Evolutionary conservation across 2,329 filamentous ascomycete species (phyloP).

Genomic region (Xylaria sp.): DNA sequence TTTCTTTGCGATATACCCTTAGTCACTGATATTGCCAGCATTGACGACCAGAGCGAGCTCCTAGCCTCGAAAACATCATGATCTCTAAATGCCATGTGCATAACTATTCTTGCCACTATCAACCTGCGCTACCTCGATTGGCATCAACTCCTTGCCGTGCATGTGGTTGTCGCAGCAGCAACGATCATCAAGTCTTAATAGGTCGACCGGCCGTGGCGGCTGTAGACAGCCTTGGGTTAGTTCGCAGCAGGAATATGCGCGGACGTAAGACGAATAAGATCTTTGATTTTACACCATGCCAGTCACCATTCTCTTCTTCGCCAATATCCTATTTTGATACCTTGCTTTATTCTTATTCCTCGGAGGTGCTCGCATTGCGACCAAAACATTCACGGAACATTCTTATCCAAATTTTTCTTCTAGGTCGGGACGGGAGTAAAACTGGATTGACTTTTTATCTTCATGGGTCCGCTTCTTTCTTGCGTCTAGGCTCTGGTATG

Average conservation of each 20-base stretch:
- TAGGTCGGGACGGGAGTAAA: constrained; percentile 23
- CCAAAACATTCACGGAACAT: constrained; percentile 31
- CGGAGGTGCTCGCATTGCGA: constrained; percentile 5
- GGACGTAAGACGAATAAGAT: background rate
- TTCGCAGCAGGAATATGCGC: constrained; percentile 8
- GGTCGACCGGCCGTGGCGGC: constrained; percentile 1
- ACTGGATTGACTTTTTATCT: constrained; percentile 29
- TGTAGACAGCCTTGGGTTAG: constrained; percentile 5
- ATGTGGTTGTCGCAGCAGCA: background rate
- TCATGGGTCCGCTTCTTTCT: constrained; percentile 18
- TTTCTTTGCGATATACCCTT: constrained; percentile 39
- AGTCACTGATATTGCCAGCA: constrained; percentile 30
- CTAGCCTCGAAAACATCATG: constrained; percentile 15
- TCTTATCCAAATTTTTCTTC: constrained; percentile 16
- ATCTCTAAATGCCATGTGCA: constrained; percentile 9
- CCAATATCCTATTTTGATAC: constrained; percentile 13
- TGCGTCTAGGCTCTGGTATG: constrained; percentile 18
- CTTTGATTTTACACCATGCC: background rate
- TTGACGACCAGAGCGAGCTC: constrained; percentile 31
- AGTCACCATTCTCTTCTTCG: constrained; percentile 11
- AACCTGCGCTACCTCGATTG: background rate
- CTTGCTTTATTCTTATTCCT: constrained; percentile 12
- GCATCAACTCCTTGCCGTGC: background rate
- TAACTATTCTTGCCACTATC: constrained; percentile 11
- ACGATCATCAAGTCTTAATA: background rate